A percentile compares a stretch with the other conserved stretches of the same genome.
Evolutionary conservation across 805 yeast species (phyloP).

Genomic region (Saccharomyces kudriavzevii): DNA sequence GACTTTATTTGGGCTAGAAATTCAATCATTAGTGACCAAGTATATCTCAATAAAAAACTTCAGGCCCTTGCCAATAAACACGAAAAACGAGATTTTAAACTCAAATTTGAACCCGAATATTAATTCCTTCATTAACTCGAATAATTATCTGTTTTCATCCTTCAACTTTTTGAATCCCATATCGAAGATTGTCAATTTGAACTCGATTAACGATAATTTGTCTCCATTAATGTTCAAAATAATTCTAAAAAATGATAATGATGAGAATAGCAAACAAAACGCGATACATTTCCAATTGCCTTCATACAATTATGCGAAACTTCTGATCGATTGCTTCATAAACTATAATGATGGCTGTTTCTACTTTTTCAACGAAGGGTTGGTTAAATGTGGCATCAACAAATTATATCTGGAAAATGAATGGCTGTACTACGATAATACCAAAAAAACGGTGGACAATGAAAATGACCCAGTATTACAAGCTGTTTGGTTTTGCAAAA

Average conservation of each 20-base stretch:
- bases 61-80: conserved; percentile 11
- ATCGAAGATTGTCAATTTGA: not conserved
- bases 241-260: not conserved
- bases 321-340: conserved; percentile 66
- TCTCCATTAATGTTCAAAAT: not conserved
- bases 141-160: not conserved
- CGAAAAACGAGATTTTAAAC: not conserved
- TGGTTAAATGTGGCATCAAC: conserved; percentile 59
- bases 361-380: conserved; percentile 75
- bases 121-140: conserved; percentile 2
- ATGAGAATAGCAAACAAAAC: not conserved
- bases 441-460: conserved; percentile 27
- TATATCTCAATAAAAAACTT: conserved; percentile 16
- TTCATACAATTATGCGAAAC: conserved; percentile 66
- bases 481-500: conserved; percentile 75
- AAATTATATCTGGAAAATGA: conserved; percentile 20
- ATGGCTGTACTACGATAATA: conserved; percentile 38
- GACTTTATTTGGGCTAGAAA: conserved; percentile 73
- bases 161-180: not conserved
- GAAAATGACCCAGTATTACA: conserved; percentile 48
- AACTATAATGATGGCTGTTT: conserved; percentile 80
- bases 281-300: conserved; percentile 36
- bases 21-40: conserved; percentile 53
- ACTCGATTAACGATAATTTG: not conserved
- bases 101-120: not conserved